Evolutionary conservation across 257 asterid genomes (phyloP).

Genomic region (Asclepias syriaca): DNA sequence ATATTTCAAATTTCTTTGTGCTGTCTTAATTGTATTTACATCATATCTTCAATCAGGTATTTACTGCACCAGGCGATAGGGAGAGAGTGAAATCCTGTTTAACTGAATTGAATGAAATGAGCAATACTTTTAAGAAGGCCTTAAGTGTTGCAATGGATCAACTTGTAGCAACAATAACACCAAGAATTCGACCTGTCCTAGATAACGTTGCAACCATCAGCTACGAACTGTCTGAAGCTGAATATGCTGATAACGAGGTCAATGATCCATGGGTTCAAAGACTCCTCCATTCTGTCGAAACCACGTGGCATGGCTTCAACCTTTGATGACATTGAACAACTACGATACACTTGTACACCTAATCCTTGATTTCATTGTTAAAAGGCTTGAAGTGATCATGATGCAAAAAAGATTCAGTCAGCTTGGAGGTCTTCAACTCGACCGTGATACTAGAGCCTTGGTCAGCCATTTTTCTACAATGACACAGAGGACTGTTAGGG

Average conservation of each 20-base stretch:
- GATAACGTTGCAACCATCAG: slow-evolving; percentile 87
- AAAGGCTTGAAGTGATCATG: slow-evolving; percentile 93
- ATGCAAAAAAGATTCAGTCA: slow-evolving; percentile 96
- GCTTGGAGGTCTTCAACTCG: slow-evolving; percentile 98
- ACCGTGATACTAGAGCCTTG: slow-evolving; percentile 80
- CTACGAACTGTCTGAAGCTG: slow-evolving; percentile 86
- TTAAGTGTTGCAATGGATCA: slow-evolving; percentile 74
- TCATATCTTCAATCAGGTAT: slow-evolving; percentile 39
- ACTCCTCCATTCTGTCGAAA: slow-evolving; percentile 88
- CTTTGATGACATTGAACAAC: slow-evolving; percentile 73
- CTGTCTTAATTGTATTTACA: slow-evolving; percentile 4
- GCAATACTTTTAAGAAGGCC: slow-evolving; percentile 72
- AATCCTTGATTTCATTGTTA: slow-evolving; percentile 73
- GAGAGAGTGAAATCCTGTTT: slow-evolving; percentile 85
- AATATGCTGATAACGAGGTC: slow-evolving; percentile 92
- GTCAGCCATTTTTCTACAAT: slow-evolving; percentile 87
- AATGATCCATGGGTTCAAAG: slow-evolving; percentile 99
- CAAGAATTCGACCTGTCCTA: slow-evolving; percentile 75
- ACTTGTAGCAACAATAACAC: slow-evolving; percentile 66
- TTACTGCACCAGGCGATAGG: slow-evolving; percentile 74
- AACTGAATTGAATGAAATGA: slow-evolving; percentile 80
- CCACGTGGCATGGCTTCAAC: slow-evolving; percentile 86
- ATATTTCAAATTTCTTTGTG: background rate
- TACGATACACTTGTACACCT: slow-evolving; percentile 71
- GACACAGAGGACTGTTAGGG: slow-evolving; percentile 94